A percentile compares a stretch with the other conserved stretches of the same genome.
These are phyloP conservation scores for Linnemannia exigua DNA, from an alignment of 192 early-diverging fungal species.

Conservation along the genomic window DNA sequence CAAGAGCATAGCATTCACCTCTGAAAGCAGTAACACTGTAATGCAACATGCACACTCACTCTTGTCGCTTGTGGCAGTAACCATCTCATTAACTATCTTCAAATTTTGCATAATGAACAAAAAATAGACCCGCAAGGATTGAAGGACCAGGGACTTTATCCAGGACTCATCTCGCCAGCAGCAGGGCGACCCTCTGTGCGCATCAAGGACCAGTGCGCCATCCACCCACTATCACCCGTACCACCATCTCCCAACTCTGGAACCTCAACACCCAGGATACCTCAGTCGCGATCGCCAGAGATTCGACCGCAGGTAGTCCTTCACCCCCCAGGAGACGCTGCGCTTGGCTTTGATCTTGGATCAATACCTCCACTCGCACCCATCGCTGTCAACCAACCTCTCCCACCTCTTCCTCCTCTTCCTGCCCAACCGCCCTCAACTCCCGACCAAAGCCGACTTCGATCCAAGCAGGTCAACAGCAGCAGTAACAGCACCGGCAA, in stretches of 20 bases:
- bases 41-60: neutral
- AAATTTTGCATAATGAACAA: neutral
- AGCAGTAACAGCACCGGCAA: neutral
- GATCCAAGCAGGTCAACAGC: neutral
- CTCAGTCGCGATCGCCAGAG: constrained; percentile 39
- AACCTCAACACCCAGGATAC: constrained; percentile 31
- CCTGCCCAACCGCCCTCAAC: constrained; percentile 10
- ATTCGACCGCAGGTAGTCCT: constrained; percentile 23
- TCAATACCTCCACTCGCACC: constrained; percentile 19
- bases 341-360: constrained; percentile 12
- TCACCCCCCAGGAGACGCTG: constrained; percentile 19
- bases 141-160: constrained; percentile 10
- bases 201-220: constrained; percentile 24
- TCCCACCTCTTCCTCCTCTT: constrained; percentile 32
- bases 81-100: neutral
- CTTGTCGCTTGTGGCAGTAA: neutral
- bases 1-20: neutral
- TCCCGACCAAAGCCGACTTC: constrained; percentile 12
- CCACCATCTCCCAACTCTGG: constrained; percentile 43
- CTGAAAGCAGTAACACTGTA: neutral
- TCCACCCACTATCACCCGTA: constrained; percentile 39
- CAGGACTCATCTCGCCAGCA: constrained; percentile 10
- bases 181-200: constrained; percentile 13
- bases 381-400: constrained; percentile 28
- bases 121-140: constrained; percentile 14